These are phyloP conservation scores for Ophiobolus disseminans DNA, from an alignment of 2,329 filamentous ascomycete genomes.

Conservation along the genomic window DNA sequence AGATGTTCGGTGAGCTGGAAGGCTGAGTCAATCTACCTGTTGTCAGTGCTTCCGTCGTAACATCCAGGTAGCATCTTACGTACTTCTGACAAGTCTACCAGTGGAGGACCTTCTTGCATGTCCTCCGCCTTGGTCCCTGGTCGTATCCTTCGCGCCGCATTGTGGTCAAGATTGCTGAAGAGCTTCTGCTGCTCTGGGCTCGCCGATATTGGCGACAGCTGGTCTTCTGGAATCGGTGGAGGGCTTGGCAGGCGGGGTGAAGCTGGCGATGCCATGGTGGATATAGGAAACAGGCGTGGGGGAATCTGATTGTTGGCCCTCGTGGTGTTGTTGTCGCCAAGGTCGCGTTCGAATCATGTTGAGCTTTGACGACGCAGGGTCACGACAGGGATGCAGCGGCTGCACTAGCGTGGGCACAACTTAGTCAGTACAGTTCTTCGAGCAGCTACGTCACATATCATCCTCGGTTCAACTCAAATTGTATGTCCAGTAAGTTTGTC, in stretches of 20 bases:
- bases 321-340: slow-evolving; percentile 11
- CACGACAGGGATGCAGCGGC: slow-evolving; percentile 21
- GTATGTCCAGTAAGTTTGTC: no score
- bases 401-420: slow-evolving; percentile 8
- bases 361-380: slow-evolving; percentile 24
- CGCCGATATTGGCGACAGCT: slow-evolving; percentile 77
- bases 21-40: slow-evolving; percentile 83
- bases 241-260: slow-evolving; percentile 94
- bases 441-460: slow-evolving; percentile 8
- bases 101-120: slow-evolving; percentile 89
- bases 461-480: background rate
- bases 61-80: slow-evolving; percentile 27
- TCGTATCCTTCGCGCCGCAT: slow-evolving; percentile 82
- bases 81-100: slow-evolving; percentile 85
- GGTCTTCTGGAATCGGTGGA: slow-evolving; percentile 92
- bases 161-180: slow-evolving; percentile 69
- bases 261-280: slow-evolving; percentile 44
- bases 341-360: slow-evolving; percentile 17
- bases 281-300: background rate
- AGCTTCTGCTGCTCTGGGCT: slow-evolving; percentile 64
- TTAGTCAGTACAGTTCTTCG: background rate
- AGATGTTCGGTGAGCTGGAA: slow-evolving; percentile 98
- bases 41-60: slow-evolving; percentile 22
- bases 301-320: background rate
- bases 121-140: slow-evolving; percentile 90